These are phyloP conservation scores for Chrysosporium queenslandicum DNA, from an alignment of 2,329 filamentous ascomycete genomes.

Conservation along the genomic window DNA sequence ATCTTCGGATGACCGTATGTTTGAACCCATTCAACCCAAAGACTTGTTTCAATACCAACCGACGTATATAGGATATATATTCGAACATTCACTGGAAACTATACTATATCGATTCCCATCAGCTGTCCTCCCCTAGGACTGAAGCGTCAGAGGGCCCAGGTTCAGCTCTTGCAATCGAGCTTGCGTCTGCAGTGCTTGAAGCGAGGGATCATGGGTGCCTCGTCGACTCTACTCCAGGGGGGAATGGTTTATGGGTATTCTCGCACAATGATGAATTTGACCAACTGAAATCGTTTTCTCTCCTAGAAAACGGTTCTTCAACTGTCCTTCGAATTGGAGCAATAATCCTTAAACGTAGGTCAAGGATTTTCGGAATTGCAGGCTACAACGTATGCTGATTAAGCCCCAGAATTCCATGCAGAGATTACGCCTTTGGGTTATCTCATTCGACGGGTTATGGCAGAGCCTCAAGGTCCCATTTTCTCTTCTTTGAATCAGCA, in stretches of 20 bases:
- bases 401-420: conserved; percentile 1
- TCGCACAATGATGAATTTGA: conserved; percentile 33
- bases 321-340: conserved; percentile 5
- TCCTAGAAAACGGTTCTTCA: conserved; percentile 2
- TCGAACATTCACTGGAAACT: conserved; percentile 36
- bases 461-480: conserved; percentile 8
- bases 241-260: conserved; percentile 34
- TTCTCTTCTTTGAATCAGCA: conserved; percentile 2
- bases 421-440: conserved; percentile 11
- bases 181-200: conserved; percentile 32
- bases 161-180: conserved; percentile 18
- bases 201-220: conserved; percentile 31
- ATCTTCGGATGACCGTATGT: conserved; percentile 36
- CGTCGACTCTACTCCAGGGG: conserved; percentile 31
- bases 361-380: neutral
- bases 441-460: conserved; percentile 9
- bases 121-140: conserved; percentile 21
- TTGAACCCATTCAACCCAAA: neutral
- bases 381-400: neutral
- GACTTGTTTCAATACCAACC: neutral
- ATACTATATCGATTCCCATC: conserved; percentile 11
- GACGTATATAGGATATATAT: conserved; percentile 31
- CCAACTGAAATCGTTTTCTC: conserved; percentile 24
- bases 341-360: conserved; percentile 9
- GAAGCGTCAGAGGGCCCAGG: neutral